A percentile compares a stretch with the other conserved stretches of the same genome.
These are phyloP conservation scores for Rhododendron vialii DNA, from an alignment of 148 eudicot species.

Conservation along the genomic window DNA sequence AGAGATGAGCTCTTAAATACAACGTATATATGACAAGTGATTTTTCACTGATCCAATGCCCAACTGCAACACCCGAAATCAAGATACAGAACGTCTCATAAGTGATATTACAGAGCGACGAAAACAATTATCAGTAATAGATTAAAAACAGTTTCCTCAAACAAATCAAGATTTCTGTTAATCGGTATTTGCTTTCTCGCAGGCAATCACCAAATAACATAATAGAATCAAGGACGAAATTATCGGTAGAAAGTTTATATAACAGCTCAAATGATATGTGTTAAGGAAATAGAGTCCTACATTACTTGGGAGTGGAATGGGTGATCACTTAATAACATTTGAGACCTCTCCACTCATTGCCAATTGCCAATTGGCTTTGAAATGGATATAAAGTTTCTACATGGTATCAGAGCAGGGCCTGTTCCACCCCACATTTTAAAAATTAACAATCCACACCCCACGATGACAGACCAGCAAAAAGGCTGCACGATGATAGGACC, in stretches of 20 bases:
- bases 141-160: background rate
- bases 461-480: no score
- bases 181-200: background rate
- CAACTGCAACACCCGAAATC: conserved; percentile 34
- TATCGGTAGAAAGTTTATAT: background rate
- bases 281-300: no score
- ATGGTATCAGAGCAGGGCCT: no score
- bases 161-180: background rate
- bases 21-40: background rate
- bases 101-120: background rate
- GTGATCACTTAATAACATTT: no score
- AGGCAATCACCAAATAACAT: background rate
- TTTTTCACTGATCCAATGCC: conserved; percentile 62
- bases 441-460: no score
- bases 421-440: no score
- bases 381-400: no score
- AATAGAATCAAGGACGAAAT: background rate
- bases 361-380: no score
- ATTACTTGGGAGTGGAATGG: no score
- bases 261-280: background rate
- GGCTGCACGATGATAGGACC: no score
- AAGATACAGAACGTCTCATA: background rate
- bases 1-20: background rate
- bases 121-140: background rate
- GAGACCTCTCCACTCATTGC: no score